Evolutionary conservation across 768 basidiomycete species (phyloP).

Genomic region (Pleurotus tuoliensis): DNA sequence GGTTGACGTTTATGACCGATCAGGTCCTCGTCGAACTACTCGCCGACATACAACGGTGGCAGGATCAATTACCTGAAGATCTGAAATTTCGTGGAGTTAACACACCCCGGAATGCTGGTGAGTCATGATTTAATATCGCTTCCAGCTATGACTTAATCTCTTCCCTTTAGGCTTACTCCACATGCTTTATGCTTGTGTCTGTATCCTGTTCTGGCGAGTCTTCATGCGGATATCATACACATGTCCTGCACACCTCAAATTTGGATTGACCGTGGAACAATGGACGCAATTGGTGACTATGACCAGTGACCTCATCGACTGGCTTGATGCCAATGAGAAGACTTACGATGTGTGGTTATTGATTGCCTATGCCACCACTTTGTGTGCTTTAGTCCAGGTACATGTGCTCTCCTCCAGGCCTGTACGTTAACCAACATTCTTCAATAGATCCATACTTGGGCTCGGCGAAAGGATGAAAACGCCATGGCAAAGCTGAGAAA

Average conservation of each 20-base stretch:
- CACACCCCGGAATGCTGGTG: conserved; percentile 64
- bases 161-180: conserved; percentile 70
- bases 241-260: conserved; percentile 87
- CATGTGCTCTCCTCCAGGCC: conserved; percentile 15
- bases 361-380: conserved; percentile 83
- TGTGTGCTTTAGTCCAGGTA: conserved; percentile 89
- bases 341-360: conserved; percentile 86
- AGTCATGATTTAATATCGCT: conserved; percentile 19
- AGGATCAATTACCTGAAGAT: conserved; percentile 68
- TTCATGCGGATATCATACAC: conserved; percentile 97
- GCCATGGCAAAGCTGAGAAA: conserved; percentile 74
- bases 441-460: conserved; percentile 88
- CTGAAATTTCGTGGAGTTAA: conserved; percentile 75
- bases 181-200: conserved; percentile 82
- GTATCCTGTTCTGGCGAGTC: conserved; percentile 97
- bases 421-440: conserved; percentile 7
- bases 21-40: conserved; percentile 66
- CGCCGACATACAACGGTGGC: conserved; percentile 73
- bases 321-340: conserved; percentile 79
- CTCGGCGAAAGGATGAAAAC: conserved; percentile 70
- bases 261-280: conserved; percentile 73
- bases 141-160: neutral
- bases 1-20: conserved; percentile 81
- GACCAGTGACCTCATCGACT: conserved; percentile 82
- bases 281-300: conserved; percentile 73